Evolutionary conservation across 306 rosid species (phyloP).

Genomic region (Quercus aquifolioides): DNA sequence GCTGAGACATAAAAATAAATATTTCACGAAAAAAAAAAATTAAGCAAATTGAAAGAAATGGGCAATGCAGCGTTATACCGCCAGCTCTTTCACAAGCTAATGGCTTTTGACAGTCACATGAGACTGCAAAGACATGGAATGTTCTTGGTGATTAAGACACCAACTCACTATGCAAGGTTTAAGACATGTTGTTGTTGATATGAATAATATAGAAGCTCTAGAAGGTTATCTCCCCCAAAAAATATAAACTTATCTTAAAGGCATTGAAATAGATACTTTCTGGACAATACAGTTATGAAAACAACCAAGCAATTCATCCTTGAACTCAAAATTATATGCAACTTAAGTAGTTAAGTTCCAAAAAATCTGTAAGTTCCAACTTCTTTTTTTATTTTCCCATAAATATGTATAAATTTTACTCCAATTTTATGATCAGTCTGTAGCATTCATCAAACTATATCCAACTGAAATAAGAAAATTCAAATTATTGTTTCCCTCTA

Average conservation of each 20-base stretch:
- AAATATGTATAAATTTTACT: not conserved
- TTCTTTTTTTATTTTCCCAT: not conserved
- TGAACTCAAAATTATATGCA: not conserved
- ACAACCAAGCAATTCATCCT: not conserved
- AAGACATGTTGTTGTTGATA: not conserved
- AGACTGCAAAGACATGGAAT: too few species aligned
- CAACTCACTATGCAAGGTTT: not conserved
- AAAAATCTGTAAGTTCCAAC: not conserved
- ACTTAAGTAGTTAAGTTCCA: not conserved
- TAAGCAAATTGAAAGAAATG: too few species aligned
- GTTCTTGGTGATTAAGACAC: not conserved
- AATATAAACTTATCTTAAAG: not conserved
- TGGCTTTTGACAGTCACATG: too few species aligned
- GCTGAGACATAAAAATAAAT: too few species aligned
- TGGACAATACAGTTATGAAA: not conserved
- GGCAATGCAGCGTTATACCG: too few species aligned
- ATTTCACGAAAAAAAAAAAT: too few species aligned
- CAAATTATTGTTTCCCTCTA: too few species aligned
- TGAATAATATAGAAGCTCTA: not conserved
- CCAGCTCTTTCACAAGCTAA: too few species aligned
- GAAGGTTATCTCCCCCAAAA: not conserved
- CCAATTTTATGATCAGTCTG: not conserved
- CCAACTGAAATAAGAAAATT: too few species aligned
- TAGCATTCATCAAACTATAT: not conserved
- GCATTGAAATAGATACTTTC: not conserved